Evolutionary conservation across 1,284 basidiomycete genomes (phyloP), one percentile per base, ranked within the genome.

Genomic region (Leccinum pallidistipes): DNA sequence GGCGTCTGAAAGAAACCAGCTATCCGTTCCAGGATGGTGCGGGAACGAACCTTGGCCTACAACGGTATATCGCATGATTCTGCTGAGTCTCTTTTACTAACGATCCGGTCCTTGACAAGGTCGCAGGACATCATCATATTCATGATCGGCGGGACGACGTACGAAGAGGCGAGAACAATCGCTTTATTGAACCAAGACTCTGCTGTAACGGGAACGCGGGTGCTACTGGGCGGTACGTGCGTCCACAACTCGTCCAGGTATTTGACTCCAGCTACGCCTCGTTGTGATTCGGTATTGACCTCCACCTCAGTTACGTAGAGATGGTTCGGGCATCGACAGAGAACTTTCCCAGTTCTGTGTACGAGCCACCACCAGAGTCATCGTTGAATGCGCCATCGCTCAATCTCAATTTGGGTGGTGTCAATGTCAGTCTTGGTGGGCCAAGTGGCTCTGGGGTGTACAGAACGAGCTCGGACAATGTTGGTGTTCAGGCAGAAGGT

Each of bases 51-150:
- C 83, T 87, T 43, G 78, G 81, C 7, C 67, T 92, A 52, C 91
- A 92, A 71, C 80, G 88, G 90, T 88, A 68, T 36, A 75, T 64
- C 12, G 24, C 2, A 36, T 43, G 24, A 50, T 32, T 55, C 14
- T 36, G 12, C 21, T 18, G 53, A 38, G 60, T 16, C 47, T n/a
- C 32, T 53, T 3, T 16, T 53, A 62, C 53, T 63, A 18, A 61
- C 47, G 31, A 31, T 56, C 24, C 43, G 4, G 27, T 9, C 16
- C n/a, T 47, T 47, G 45, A 47, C 14, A 62, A 95, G 94, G 66
- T 92, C 95, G 9, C 95, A 97, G 71, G 96, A 98, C 73, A 85
- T 98, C 54, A 97, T 98, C 63, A 82, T 98, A 59, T 98, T 98
- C 77, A 91, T 98, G 79, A 87, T 97, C 62, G 96, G 95, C 38